These are phyloP conservation scores for Ailanthus altissimus DNA, from an alignment of 345 rosid species.

Conservation along the genomic window DNA sequence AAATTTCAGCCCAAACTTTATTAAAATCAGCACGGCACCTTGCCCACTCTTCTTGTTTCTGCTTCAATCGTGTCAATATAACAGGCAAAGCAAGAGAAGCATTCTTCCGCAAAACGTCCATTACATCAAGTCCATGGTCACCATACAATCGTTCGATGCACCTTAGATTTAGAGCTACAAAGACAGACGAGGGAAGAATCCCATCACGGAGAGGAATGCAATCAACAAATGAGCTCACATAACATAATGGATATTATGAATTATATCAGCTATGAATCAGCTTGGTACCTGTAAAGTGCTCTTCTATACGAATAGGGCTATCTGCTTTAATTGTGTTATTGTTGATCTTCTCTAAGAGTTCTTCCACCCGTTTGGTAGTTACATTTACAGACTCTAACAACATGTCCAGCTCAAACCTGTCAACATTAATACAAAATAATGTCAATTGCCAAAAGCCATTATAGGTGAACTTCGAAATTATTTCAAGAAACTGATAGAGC, in stretches of 20 bases:
- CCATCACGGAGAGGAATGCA: slow-evolving; percentile 23
- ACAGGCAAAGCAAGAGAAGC: slow-evolving; percentile 85
- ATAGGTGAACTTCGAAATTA: slow-evolving; percentile 9
- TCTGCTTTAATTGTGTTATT: slow-evolving; percentile 60
- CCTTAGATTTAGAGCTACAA: slow-evolving; percentile 82
- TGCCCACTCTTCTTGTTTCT: slow-evolving; percentile 97
- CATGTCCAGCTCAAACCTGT: slow-evolving; percentile 99
- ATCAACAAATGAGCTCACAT: slow-evolving; percentile 11
- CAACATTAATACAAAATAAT: slow-evolving; percentile 21
- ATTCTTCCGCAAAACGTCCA: slow-evolving; percentile 87
- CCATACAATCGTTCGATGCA: slow-evolving; percentile 96
- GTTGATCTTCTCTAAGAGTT: slow-evolving; percentile 71
- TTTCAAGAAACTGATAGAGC: slow-evolving; percentile 5
- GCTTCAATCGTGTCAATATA: slow-evolving; percentile 90
- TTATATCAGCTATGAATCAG: slow-evolving; percentile 15
- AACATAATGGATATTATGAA: slow-evolving; percentile 17
- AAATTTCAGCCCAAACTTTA: slow-evolving; percentile 98
- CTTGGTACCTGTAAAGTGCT: slow-evolving; percentile 78
- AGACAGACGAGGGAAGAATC: slow-evolving; percentile 18
- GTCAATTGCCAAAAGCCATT: slow-evolving; percentile 16
- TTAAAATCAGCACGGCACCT: slow-evolving; percentile 91
- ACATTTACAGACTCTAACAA: slow-evolving; percentile 86
- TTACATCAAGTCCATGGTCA: slow-evolving; percentile 96
- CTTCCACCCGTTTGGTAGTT: slow-evolving; percentile 82
- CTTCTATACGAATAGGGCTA: slow-evolving; percentile 61